These are phyloP conservation scores for Moringa oleifera DNA, from an alignment of 345 rosid species.

Conservation along the genomic window DNA sequence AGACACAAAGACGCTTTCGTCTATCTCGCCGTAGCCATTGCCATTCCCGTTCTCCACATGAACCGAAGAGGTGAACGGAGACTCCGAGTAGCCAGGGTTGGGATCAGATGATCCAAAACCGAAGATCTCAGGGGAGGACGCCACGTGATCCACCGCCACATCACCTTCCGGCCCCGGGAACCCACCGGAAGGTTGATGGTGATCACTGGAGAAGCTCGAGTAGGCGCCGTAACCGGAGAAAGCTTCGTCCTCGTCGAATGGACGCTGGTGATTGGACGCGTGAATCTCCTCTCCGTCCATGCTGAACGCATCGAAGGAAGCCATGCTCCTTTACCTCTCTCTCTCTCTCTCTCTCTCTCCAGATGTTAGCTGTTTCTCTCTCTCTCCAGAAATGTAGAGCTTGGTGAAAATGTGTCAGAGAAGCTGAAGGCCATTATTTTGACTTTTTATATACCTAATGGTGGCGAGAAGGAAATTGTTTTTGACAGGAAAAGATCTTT, in stretches of 20 bases:
- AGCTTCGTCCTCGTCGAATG: slow-evolving; percentile 35
- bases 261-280: slow-evolving; percentile 21
- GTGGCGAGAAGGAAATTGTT: not conserved
- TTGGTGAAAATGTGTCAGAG: not conserved
- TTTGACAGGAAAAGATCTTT: not conserved
- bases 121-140: slow-evolving; percentile 41
- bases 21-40: slow-evolving; percentile 30
- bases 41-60: slow-evolving; percentile 53
- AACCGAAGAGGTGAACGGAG: slow-evolving; percentile 42
- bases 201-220: slow-evolving; percentile 33
- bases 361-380: not conserved
- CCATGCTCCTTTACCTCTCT: slow-evolving; percentile 17
- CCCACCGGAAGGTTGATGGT: not conserved
- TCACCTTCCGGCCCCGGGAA: slow-evolving; percentile 33
- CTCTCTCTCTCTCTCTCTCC: not conserved
- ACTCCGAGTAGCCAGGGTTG: slow-evolving; percentile 34
- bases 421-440: not conserved
- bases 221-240: slow-evolving; percentile 38
- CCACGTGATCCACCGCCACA: slow-evolving; percentile 37
- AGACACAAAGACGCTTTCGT: slow-evolving; percentile 34
- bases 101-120: slow-evolving; percentile 46
- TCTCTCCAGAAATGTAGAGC: not conserved
- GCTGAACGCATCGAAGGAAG: slow-evolving; percentile 48
- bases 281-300: slow-evolving; percentile 36
- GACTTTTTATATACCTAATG: not conserved